Conservation (phyloP, 129 eudicot species). For the Flaveria ramosissima region DNA sequence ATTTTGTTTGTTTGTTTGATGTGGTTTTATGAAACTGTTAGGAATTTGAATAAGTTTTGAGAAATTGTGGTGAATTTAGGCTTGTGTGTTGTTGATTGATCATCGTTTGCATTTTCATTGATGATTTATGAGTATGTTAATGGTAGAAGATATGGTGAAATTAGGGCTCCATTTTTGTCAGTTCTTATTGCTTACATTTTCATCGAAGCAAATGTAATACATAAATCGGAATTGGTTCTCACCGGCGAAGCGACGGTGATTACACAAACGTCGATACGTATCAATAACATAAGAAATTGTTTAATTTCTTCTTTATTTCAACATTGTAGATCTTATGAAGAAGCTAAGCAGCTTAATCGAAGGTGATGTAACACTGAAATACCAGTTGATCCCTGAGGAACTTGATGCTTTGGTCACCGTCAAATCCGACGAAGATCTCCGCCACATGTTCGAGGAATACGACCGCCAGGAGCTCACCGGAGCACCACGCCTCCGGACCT, state of each 20-base stretch:
- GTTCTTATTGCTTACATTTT: no score
- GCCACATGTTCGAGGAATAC: conserved; percentile 72
- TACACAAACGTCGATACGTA: no score
- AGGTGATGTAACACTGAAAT: conserved; percentile 74
- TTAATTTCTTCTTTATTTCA: neutral
- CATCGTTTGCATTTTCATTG: no score
- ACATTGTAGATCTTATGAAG: conserved; percentile 68
- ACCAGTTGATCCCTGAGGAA: conserved; percentile 69
- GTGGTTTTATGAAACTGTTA: neutral
- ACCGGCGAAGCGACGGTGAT: no score
- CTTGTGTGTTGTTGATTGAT: no score
- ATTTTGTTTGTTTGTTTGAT: conserved; percentile 12
- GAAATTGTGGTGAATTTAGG: no score
- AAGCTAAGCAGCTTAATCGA: conserved; percentile 54
- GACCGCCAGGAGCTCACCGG: conserved; percentile 58
- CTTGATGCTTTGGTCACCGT: conserved; percentile 77
- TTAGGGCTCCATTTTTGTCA: no score
- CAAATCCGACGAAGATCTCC: conserved; percentile 74
- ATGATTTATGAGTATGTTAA: no score
- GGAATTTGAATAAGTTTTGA: neutral
- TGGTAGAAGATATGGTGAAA: no score
- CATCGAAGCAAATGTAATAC: no score
- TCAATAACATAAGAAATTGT: no score
- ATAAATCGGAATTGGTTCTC: no score
- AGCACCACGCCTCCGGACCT: conserved; percentile 59